phyloP scores from a whole-genome alignment of 2,329 filamentous ascomycete genomes.

The Penicillium fuscoglaucum region DNA sequence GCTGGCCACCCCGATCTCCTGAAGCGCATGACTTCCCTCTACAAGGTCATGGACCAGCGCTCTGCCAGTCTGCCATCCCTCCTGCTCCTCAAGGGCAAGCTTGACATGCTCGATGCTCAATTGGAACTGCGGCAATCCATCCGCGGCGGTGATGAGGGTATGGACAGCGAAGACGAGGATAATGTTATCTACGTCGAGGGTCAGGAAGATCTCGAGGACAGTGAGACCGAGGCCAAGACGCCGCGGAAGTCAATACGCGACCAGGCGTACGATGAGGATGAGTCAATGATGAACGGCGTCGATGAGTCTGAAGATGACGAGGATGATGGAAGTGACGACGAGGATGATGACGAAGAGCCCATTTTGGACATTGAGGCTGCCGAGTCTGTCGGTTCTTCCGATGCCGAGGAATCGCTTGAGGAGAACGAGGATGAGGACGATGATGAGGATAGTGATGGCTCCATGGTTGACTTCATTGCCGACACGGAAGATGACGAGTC shows the following conservation, averaged over 20 bases:
- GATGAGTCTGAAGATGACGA: constrained; percentile 49
- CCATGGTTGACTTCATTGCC: constrained; percentile 48
- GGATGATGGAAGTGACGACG: constrained; percentile 58
- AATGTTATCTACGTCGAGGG: constrained; percentile 85
- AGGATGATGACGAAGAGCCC: constrained; percentile 46
- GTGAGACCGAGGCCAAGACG: constrained; percentile 36
- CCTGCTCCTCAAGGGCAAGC: constrained; percentile 86
- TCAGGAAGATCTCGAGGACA: constrained; percentile 60
- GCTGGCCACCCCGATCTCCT: constrained; percentile 82
- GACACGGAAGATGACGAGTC: constrained; percentile 49
- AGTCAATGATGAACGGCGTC: constrained; percentile 45
- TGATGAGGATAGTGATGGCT: constrained; percentile 60
- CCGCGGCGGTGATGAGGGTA: constrained; percentile 50
- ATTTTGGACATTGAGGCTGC: constrained; percentile 49
- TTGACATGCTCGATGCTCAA: constrained; percentile 91
- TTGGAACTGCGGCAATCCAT: constrained; percentile 75
- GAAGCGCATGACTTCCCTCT: constrained; percentile 73
- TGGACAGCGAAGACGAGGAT: constrained; percentile 62
- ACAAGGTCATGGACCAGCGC: constrained; percentile 84
- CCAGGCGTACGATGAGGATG: constrained; percentile 44
- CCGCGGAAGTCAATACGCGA: constrained; percentile 41
- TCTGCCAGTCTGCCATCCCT: constrained; percentile 79
- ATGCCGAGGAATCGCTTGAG: constrained; percentile 54
- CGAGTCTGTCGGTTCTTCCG: constrained; percentile 44
- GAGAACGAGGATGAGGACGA: constrained; percentile 65